phyloP scores from a whole-genome alignment of 208 protist species.

The Paratrypanosoma confusum region DNA sequence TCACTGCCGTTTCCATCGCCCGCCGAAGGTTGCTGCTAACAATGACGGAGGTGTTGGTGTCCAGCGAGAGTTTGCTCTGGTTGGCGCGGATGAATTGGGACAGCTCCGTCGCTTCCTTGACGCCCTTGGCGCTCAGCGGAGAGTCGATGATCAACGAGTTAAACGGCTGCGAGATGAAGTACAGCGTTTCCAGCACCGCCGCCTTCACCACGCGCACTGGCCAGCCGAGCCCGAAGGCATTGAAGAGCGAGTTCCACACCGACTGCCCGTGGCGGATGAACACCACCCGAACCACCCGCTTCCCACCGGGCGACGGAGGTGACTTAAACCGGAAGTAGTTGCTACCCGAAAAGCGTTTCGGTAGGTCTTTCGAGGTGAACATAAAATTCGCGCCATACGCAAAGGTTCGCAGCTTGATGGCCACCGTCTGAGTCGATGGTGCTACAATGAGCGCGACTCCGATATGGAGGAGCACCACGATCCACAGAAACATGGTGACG shows the following conservation, averaged over 20 bases:
- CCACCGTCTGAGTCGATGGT: constrained; percentile 22
- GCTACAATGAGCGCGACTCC: constrained; percentile 34
- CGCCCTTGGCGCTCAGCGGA: constrained; percentile 70
- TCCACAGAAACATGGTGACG: constrained; percentile 50
- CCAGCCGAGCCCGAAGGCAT: constrained; percentile 43
- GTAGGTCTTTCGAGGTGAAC: constrained; percentile 55
- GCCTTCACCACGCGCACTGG: constrained; percentile 48
- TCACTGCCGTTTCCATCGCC: constrained; percentile 74
- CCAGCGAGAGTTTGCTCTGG: constrained; percentile 51
- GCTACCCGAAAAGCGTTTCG: constrained; percentile 40
- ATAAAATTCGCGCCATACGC: constrained; percentile 45
- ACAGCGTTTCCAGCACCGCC: constrained; percentile 26
- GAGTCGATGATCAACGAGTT: constrained; percentile 85
- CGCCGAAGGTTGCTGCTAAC: constrained; percentile 81
- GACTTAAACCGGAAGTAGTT: constrained; percentile 54
- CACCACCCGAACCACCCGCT: constrained; percentile 67
- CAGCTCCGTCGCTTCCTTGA: constrained; percentile 54
- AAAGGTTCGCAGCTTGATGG: constrained; percentile 45
- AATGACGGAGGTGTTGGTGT: constrained; percentile 47
- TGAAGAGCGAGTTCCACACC: constrained; percentile 90
- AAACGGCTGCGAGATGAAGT: constrained; percentile 67
- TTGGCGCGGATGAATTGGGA: constrained; percentile 47
- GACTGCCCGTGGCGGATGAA: constrained; percentile 90
- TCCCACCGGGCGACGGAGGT: constrained; percentile 16
- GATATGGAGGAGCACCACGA: constrained; percentile 46